Evolutionary conservation across 2,329 filamentous ascomycete genomes (phyloP), one percentile per base, ranked within the genome.

Genomic region (Aspergillus sp.): DNA sequence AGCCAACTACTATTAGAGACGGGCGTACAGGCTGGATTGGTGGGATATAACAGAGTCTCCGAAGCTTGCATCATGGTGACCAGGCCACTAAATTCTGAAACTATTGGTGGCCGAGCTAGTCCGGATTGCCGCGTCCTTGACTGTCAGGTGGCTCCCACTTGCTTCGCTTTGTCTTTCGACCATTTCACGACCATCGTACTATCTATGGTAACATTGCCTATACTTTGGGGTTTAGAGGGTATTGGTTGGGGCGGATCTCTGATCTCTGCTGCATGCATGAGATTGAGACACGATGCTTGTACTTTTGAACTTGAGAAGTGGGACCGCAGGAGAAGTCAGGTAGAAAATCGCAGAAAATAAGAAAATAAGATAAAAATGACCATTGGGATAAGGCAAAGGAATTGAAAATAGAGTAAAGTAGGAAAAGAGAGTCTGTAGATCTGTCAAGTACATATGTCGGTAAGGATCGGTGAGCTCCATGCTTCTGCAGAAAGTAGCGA

Each of bases 391-490:
- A 32, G 10, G 8, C 15, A 13, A 27, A 32, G 8, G 11, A 25
- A 47, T 17, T 42, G 32, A 32, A 27, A 38, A n/a, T 19, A 49
- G 21, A 4, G n/a, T 38, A 56, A 48, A 53, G 36, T 41, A 57
- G 21, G 15, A 62, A 58, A 50, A 25, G 11, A 30, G 30, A 49
- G 5, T 27, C 32, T 49, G 42, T 51, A 30, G 62, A 59, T 62
- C 50, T 64, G 55, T 55, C 54, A 54, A 58, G 41, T 57, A 50
- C 53, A 57, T 61, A 63, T 58, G 58, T 42, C 36, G 61, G 60
- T 47, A 63, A 61, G 56, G 59, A 50, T 65, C 61, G 27, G 52
- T 57, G 59, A 57, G 36, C 59, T 62, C 57, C 52, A 61, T 57
- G 15, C 58, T 55, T 60, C 59, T 62, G 62, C 63, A 60, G 59